A percentile compares a stretch with the other conserved stretches of the same genome.
Evolutionary conservation across 495 filamentous ascomycete species (phyloP).

Genomic region (Penicillium riverlandense): DNA sequence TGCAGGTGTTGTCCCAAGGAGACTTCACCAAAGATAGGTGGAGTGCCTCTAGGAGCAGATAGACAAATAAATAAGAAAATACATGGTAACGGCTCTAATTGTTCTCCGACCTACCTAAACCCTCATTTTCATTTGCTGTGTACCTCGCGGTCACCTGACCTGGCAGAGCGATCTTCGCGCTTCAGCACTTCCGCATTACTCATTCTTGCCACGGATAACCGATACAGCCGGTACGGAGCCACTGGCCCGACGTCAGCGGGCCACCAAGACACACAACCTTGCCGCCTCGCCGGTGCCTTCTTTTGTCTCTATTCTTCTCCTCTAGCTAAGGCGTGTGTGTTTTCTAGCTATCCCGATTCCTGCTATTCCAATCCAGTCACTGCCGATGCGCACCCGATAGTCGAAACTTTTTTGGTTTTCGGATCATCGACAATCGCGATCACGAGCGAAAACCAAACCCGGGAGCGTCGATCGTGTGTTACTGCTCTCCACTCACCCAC

Average conservation of each 20-base stretch:
- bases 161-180: too few species aligned
- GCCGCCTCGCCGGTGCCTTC: neutral
- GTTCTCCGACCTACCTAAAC: too few species aligned
- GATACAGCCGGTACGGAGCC: too few species aligned
- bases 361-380: slow-evolving; percentile 1
- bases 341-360: neutral
- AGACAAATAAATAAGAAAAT: too few species aligned
- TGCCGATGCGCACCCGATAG: slow-evolving; percentile 23
- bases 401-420: slow-evolving; percentile 16
- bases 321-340: neutral
- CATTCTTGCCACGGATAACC: too few species aligned
- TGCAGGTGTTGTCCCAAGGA: too few species aligned
- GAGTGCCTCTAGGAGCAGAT: too few species aligned
- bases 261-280: neutral
- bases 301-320: slow-evolving; percentile 3
- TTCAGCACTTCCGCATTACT: too few species aligned
- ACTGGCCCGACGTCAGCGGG: slow-evolving; percentile 9
- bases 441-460: slow-evolving; percentile 17
- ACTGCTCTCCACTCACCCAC: neutral
- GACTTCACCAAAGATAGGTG: too few species aligned
- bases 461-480: neutral
- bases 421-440: slow-evolving; percentile 20
- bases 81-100: too few species aligned
- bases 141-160: too few species aligned
- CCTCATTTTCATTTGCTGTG: too few species aligned